phyloP scores from a whole-genome alignment of 805 yeast genomes.

The Monosporozyma solicola region DNA sequence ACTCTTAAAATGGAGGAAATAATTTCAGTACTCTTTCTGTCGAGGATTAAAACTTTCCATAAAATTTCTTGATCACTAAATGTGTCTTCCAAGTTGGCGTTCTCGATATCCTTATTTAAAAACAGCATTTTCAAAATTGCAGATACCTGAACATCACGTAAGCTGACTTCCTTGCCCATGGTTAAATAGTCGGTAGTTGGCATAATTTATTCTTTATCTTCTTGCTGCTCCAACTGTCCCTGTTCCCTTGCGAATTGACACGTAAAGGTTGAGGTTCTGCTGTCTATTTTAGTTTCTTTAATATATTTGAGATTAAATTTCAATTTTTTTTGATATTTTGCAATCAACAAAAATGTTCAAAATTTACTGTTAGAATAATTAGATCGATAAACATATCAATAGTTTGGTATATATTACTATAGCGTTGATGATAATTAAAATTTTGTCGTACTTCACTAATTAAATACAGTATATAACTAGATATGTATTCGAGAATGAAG shows the following conservation, averaged over 20 bases:
- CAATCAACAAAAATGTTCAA: background rate
- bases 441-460: background rate
- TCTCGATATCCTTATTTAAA: conserved; percentile 54
- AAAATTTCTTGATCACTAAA: conserved; percentile 55
- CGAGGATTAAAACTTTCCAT: conserved; percentile 90
- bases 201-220: conserved; percentile 2
- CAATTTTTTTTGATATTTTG: background rate
- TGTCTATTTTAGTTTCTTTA: background rate
- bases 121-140: conserved; percentile 76
- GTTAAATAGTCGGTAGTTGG: background rate
- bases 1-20: conserved; percentile 89
- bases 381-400: background rate
- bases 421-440: background rate
- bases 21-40: conserved; percentile 69
- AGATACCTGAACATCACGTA: conserved; percentile 36
- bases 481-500: background rate
- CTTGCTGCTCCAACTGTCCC: background rate
- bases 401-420: background rate
- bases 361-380: background rate
- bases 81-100: conserved; percentile 44
- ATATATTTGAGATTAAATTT: background rate
- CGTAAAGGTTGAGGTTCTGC: background rate
- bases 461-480: background rate
- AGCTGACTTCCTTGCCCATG: conserved; percentile 11
- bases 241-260: background rate